Conservation (phyloP, 257 asterid genomes). For the Solanum stenotomum region DNA sequence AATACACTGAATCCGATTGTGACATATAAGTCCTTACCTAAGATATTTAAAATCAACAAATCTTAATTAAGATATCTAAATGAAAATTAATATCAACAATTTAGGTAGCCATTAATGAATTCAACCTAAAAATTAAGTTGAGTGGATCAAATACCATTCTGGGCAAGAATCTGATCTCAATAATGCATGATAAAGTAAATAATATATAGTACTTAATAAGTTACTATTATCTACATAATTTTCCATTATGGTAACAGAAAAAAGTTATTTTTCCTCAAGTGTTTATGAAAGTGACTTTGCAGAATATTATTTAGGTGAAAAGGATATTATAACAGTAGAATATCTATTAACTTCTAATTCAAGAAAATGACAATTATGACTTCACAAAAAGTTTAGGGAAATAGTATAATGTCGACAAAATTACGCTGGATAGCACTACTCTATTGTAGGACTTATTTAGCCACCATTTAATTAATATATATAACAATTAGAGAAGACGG, state of each 20-base stretch:
- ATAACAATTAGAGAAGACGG: not conserved
- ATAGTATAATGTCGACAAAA: not conserved
- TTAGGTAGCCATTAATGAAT: not conserved
- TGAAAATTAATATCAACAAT: not conserved
- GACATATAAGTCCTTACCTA: not conserved
- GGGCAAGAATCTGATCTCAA: not conserved
- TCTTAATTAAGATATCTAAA: too few species aligned
- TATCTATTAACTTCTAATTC: not conserved
- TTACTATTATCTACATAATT: not conserved
- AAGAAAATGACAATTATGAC: not conserved
- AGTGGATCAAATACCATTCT: not conserved
- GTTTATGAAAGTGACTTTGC: not conserved
- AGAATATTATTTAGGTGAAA: not conserved
- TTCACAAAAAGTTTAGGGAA: not conserved
- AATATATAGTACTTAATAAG: not conserved
- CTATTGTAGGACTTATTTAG: not conserved
- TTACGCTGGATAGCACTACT: not conserved
- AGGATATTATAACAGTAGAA: too few species aligned
- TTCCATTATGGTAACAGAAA: not conserved
- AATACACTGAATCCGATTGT: rapidly evolving
- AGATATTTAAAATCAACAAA: not conserved
- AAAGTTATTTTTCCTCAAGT: not conserved
- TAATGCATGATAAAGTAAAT: not conserved
- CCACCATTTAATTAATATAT: not conserved
- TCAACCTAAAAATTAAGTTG: not conserved